Conservation (phyloP, 495 filamentous ascomycete species). For the Trichoderma erinaceum region DNA sequence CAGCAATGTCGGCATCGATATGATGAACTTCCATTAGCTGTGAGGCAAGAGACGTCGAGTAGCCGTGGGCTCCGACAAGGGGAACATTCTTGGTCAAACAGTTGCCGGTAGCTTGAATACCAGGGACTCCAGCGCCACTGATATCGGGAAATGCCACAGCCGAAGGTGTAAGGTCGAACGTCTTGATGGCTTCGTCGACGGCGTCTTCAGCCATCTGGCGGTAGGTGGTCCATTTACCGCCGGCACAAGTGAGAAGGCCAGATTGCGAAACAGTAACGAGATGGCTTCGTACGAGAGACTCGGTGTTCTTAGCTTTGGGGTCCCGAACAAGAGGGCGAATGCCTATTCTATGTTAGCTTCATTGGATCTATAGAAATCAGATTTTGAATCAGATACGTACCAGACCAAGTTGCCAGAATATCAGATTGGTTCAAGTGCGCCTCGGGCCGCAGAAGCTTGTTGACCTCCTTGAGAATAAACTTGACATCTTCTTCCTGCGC, state of each 20-base stretch:
- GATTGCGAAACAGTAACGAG: conserved; percentile 62
- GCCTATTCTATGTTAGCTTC: conserved; percentile 23
- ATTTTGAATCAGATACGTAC: background rate
- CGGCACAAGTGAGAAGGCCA: conserved; percentile 67
- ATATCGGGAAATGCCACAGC: conserved; percentile 45
- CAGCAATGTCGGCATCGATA: conserved; percentile 67
- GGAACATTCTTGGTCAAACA: conserved; percentile 69
- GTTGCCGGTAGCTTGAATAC: conserved; percentile 52
- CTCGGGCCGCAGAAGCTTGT: conserved; percentile 63
- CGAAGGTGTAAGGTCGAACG: background rate
- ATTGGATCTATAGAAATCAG: background rate
- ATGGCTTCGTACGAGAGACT: conserved; percentile 76
- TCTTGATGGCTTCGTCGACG: conserved; percentile 15
- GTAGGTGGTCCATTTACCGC: conserved; percentile 81
- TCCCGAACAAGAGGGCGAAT: conserved; percentile 72
- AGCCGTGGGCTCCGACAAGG: conserved; percentile 70
- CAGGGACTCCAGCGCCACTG: conserved; percentile 39
- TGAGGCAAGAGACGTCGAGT: conserved; percentile 73
- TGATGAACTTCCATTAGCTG: conserved; percentile 75
- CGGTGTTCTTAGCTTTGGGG: conserved; percentile 66
- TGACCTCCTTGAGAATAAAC: conserved; percentile 71
- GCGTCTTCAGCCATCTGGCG: conserved; percentile 78
- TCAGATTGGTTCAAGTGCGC: conserved; percentile 69
- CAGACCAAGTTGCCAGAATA: conserved; percentile 75
- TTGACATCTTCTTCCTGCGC: conserved; percentile 70